phyloP scores from a whole-genome alignment of 805 yeast species.

The Pichia cabralensis region DNA sequence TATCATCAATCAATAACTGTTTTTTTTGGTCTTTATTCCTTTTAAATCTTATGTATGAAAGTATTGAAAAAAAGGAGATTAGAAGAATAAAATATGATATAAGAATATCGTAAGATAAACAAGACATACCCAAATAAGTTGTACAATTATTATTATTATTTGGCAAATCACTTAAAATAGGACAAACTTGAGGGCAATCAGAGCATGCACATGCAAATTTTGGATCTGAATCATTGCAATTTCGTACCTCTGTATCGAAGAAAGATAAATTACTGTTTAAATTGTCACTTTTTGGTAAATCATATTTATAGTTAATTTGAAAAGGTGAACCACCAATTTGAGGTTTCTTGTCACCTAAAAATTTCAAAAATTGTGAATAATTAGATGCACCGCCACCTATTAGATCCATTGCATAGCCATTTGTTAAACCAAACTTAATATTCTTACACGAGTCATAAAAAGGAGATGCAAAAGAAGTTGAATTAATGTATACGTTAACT shows the following conservation, averaged over 20 bases:
- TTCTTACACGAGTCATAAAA: constrained; percentile 81
- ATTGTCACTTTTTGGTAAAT: not conserved
- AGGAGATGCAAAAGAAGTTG: constrained; percentile 51
- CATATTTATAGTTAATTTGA: constrained; percentile 70
- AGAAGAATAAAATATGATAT: constrained; percentile 30
- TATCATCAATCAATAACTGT: constrained; percentile 8
- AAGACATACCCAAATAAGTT: constrained; percentile 49
- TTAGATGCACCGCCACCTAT: constrained; percentile 95
- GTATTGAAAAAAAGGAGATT: constrained; percentile 1
- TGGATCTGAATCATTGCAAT: constrained; percentile 50
- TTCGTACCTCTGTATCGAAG: constrained; percentile 19
- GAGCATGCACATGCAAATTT: constrained; percentile 77
- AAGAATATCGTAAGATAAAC: constrained; percentile 59
- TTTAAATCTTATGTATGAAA: not conserved
- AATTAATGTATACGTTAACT: constrained; percentile 52
- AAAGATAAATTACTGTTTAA: constrained; percentile 22
- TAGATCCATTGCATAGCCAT: constrained; percentile 93
- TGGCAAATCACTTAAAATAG: constrained; percentile 42
- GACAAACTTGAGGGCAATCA: constrained; percentile 80
- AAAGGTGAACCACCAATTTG: constrained; percentile 91
- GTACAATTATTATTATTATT: constrained; percentile 36
- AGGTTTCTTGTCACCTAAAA: constrained; percentile 92
- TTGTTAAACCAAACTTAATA: constrained; percentile 87
- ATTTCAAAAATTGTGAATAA: constrained; percentile 65
- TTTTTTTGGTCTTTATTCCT: not conserved